A percentile compares a stretch with the other conserved stretches of the same genome.
phyloP scores from a whole-genome alignment of 768 basidiomycete species.

The Coprinellus micaceus region DNA sequence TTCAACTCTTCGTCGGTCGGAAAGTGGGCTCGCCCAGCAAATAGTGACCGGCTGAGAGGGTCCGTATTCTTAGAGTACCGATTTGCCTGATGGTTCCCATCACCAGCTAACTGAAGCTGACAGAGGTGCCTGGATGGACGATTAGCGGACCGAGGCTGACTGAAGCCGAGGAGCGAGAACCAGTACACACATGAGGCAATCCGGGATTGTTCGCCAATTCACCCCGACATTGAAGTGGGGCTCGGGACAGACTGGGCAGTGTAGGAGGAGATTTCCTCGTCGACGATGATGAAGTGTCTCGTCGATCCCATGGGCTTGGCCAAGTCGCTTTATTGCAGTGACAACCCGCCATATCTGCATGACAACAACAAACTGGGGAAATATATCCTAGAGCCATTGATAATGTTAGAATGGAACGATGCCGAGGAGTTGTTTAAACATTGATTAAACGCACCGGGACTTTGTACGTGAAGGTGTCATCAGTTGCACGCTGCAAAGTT shows the following conservation, averaged over 20 bases:
- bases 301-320: conserved; percentile 23
- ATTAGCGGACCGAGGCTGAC: too few relatives aligned
- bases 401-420: conserved; percentile 16
- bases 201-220: background rate
- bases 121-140: conserved; percentile 19
- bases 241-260: conserved; percentile 17
- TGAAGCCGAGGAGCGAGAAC: background rate
- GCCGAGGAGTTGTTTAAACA: conserved; percentile 15
- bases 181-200: background rate
- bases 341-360: conserved; percentile 20
- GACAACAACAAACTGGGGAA: conserved; percentile 16
- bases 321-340: conserved; percentile 13
- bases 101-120: conserved; percentile 17
- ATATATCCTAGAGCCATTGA: conserved; percentile 13
- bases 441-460: conserved; percentile 15
- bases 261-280: conserved; percentile 15
- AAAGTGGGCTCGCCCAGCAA: conserved; percentile 17
- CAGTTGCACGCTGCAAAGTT: background rate
- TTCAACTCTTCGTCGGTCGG: conserved; percentile 12
- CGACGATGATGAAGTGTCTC: conserved; percentile 10
- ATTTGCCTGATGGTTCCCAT: conserved; percentile 24
- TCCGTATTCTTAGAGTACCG: conserved; percentile 21
- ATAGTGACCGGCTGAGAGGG: conserved; percentile 19
- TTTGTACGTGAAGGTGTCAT: background rate
- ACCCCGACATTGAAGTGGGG: background rate